Conservation (phyloP, 2,329 filamentous ascomycete genomes). For the Colletotrichum cuscutae region DNA sequence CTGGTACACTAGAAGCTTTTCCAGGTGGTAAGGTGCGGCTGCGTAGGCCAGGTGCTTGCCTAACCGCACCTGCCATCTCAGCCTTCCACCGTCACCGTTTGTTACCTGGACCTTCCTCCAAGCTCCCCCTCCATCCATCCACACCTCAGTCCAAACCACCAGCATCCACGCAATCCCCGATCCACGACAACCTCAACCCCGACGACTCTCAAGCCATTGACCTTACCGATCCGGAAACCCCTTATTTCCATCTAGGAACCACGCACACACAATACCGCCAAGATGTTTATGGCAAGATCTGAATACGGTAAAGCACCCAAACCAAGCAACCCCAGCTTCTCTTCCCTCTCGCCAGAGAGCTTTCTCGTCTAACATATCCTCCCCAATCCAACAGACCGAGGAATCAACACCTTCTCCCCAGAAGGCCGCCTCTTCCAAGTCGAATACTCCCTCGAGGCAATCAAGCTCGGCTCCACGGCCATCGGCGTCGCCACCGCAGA, state of each 20-base stretch:
- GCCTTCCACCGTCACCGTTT: conserved; percentile 33
- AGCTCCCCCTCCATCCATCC: conserved; percentile 28
- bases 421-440: conserved; percentile 99
- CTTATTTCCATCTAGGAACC: conserved; percentile 1
- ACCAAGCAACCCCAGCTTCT: conserved; percentile 32
- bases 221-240: background rate
- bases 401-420: conserved; percentile 88
- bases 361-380: conserved; percentile 24
- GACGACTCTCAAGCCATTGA: background rate
- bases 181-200: conserved; percentile 22
- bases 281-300: conserved; percentile 99
- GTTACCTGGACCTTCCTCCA: conserved; percentile 27
- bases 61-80: conserved; percentile 36
- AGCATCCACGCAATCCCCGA: conserved; percentile 9
- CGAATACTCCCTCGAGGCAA: conserved; percentile 99
- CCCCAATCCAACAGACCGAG: conserved; percentile 7
- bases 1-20: background rate
- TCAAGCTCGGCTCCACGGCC: conserved; percentile 98
- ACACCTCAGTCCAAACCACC: conserved; percentile 10
- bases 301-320: conserved; percentile 86
- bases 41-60: conserved; percentile 54
- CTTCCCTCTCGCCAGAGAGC: background rate
- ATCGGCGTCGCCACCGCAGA: conserved; percentile 97
- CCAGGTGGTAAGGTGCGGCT: conserved; percentile 35
- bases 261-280: conserved; percentile 58